phyloP scores from a whole-genome alignment of 202 grass and related monocot genomes.

The Alloteropsis angusta region DNA sequence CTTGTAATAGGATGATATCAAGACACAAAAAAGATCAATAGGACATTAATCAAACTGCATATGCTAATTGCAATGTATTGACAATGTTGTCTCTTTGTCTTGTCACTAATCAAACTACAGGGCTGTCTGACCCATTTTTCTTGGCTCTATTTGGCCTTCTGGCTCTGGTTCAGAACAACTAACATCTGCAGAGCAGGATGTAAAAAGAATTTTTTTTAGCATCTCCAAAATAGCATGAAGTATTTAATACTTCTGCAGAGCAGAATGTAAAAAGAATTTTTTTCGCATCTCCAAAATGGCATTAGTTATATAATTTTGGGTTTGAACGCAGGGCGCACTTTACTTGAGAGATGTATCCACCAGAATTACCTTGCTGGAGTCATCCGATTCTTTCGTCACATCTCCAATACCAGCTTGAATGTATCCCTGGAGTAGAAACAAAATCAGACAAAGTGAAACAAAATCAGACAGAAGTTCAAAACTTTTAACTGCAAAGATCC shows the following conservation, averaged over 20 bases:
- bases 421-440: constrained; percentile 30
- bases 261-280: background rate
- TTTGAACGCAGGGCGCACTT: background rate
- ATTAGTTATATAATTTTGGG: background rate
- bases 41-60: constrained; percentile 22
- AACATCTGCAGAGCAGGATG: constrained; percentile 33
- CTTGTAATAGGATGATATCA: background rate
- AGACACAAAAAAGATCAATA: constrained; percentile 35
- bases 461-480: background rate
- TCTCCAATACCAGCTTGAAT: constrained; percentile 22
- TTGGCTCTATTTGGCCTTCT: background rate
- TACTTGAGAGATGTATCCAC: background rate
- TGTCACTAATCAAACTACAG: constrained; percentile 7
- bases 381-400: constrained; percentile 20
- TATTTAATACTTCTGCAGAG: constrained; percentile 24
- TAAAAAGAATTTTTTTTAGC: constrained; percentile 1
- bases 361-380: constrained; percentile 28
- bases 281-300: background rate
- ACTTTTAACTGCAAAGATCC: background rate
- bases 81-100: constrained; percentile 16
- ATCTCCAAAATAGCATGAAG: background rate
- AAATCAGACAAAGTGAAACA: constrained; percentile 17
- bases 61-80: constrained; percentile 30
- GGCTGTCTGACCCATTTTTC: constrained; percentile 5
- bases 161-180: constrained; percentile 22